Evolutionary conservation across 2,329 filamentous ascomycete species (phyloP).

Genomic region (Penicillium sp.): DNA sequence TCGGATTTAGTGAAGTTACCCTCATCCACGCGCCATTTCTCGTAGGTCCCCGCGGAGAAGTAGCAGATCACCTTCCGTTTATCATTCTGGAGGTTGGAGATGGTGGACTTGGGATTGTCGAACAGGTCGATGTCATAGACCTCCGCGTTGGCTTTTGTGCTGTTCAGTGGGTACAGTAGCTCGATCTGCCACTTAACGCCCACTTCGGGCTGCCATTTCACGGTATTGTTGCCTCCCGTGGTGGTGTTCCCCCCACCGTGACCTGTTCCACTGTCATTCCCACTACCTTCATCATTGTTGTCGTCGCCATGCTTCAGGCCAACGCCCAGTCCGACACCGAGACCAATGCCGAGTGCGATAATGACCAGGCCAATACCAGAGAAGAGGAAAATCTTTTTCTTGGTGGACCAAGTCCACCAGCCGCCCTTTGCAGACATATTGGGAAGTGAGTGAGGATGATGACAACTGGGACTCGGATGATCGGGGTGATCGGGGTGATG

Average conservation of each 20-base stretch:
- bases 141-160: conserved; percentile 55
- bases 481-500: neutral
- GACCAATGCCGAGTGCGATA: conserved; percentile 57
- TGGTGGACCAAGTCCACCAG: conserved; percentile 35
- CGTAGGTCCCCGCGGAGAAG: conserved; percentile 73
- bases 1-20: conserved; percentile 59
- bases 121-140: conserved; percentile 68
- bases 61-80: conserved; percentile 73
- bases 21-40: conserved; percentile 65
- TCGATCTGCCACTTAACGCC: conserved; percentile 66
- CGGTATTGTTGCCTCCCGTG: conserved; percentile 28
- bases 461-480: no score
- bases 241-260: conserved; percentile 29
- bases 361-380: conserved; percentile 32
- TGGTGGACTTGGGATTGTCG: conserved; percentile 53
- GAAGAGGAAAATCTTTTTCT: conserved; percentile 38
- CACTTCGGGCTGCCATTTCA: conserved; percentile 58
- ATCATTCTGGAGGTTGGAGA: conserved; percentile 53
- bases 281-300: conserved; percentile 22
- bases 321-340: conserved; percentile 63
- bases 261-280: conserved; percentile 26
- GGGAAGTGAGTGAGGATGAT: neutral
- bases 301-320: conserved; percentile 48
- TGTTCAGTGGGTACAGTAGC: conserved; percentile 47
- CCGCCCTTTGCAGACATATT: conserved; percentile 25